Percentiles rank a stretch among this genome's conserved stretches.
Conservation (phyloP, 139 green algal species). For the Edaphochlamys debaryana region DNA sequence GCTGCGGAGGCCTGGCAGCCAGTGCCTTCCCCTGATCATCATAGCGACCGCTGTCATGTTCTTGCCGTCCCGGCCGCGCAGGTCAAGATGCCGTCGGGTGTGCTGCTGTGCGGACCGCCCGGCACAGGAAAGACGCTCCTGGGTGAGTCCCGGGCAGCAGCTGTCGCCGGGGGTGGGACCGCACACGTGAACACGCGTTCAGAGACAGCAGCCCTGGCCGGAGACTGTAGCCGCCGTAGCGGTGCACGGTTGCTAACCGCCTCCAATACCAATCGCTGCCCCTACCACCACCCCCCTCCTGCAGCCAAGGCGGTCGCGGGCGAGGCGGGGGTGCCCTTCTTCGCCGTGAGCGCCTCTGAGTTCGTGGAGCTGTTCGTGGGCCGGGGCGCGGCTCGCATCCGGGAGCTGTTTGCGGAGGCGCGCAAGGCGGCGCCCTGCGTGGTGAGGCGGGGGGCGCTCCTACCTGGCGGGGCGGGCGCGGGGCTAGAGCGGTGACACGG, state of each 20-base stretch:
- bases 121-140: constrained; percentile 89
- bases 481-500: background rate
- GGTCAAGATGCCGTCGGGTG: constrained; percentile 76
- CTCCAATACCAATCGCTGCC: background rate
- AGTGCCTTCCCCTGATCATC: too few relatives aligned
- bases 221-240: too few relatives aligned
- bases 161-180: too few relatives aligned
- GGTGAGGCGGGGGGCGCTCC: too few relatives aligned
- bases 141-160: too few relatives aligned
- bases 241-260: too few relatives aligned
- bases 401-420: constrained; percentile 94
- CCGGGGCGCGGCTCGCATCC: constrained; percentile 88
- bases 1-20: too few relatives aligned
- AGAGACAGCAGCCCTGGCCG: too few relatives aligned
- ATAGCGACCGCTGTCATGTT: too few relatives aligned
- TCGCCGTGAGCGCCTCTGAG: constrained; percentile 91
- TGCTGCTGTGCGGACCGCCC: constrained; percentile 84
- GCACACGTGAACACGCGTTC: too few relatives aligned
- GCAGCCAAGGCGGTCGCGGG: constrained; percentile 90
- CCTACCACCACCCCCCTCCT: background rate
- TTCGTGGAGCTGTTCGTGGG: constrained; percentile 99
- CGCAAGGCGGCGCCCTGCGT: constrained; percentile 81
- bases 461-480: too few relatives aligned
- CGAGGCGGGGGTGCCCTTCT: constrained; percentile 93
- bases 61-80: too few relatives aligned